Conservation (phyloP, 139 green algal genomes). For the Coccomyxa sp. region DNA sequence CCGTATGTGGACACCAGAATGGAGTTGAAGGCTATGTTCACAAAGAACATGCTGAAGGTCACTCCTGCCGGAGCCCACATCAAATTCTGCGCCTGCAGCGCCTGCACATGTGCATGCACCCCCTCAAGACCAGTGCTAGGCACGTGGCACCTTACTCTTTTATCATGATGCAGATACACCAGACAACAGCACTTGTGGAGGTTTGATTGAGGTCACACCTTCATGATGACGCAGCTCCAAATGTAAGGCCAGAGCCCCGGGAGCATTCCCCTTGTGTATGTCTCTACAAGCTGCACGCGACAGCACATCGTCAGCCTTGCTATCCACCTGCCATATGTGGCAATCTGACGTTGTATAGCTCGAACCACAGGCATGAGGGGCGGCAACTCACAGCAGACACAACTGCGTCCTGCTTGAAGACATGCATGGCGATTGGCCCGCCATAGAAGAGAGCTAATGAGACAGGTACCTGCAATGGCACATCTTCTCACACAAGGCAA, state of each 20-base stretch:
- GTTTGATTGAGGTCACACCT: background rate
- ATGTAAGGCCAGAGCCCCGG: conserved; percentile 20
- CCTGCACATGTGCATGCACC: conserved; percentile 4
- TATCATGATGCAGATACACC: no score
- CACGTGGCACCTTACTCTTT: no score
- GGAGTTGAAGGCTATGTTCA: conserved; percentile 15
- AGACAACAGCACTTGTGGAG: no score
- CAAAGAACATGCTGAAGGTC: conserved; percentile 2
- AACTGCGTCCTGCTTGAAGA: conserved; percentile 4
- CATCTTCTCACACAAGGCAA: no score
- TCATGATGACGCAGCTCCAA: conserved; percentile 20
- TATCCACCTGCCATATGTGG: no score
- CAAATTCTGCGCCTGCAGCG: conserved; percentile 26
- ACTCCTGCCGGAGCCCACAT: conserved; percentile 20
- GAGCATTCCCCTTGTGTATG: conserved; percentile 8
- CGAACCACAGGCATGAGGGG: background rate
- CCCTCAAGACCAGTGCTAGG: background rate
- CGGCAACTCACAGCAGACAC: background rate
- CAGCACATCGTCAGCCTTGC: background rate
- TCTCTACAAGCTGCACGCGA: background rate
- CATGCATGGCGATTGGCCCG: background rate
- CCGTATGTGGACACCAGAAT: conserved; percentile 11
- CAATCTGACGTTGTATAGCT: background rate
- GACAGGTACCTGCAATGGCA: conserved; percentile 2
- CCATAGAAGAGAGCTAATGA: conserved; percentile 9